Conservation (phyloP, 78 protist species). For the Monosiga brevicollis region DNA sequence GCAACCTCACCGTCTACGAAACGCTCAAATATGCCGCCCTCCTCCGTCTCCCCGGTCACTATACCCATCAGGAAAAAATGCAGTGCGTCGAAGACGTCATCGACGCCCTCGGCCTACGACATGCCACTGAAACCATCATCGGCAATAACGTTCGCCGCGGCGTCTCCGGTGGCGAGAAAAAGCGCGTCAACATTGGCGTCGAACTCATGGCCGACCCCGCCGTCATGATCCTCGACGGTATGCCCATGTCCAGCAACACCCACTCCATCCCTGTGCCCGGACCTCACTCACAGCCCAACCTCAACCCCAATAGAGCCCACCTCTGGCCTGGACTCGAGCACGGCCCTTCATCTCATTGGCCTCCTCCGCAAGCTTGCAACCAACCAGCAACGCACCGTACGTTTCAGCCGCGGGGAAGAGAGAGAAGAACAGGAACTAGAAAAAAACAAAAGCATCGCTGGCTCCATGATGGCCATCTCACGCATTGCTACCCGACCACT, state of each 20-base stretch:
- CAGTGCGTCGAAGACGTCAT: too few relatives aligned
- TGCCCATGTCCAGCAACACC: constrained; percentile 57
- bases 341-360: constrained; percentile 26
- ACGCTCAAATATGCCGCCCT: constrained; percentile 22
- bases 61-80: not conserved
- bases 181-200: too few relatives aligned
- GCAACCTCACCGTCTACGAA: constrained; percentile 45
- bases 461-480: too few relatives aligned
- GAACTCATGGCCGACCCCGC: too few relatives aligned
- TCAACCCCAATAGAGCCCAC: constrained; percentile 61
- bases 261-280: constrained; percentile 22
- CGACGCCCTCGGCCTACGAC: not conserved
- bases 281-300: constrained; percentile 25
- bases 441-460: too few relatives aligned
- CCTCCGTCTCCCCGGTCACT: constrained; percentile 30
- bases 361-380: too few relatives aligned
- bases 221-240: too few relatives aligned
- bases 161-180: too few relatives aligned
- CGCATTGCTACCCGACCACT: too few relatives aligned
- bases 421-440: too few relatives aligned
- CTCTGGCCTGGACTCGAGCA: constrained; percentile 52
- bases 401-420: too few relatives aligned
- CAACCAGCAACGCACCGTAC: too few relatives aligned
- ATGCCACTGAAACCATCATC: not conserved
- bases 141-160: constrained; percentile 27